A percentile compares a stretch with the other conserved stretches of the same genome.
Evolutionary conservation across 352 stramenopile genomes (phyloP).

Genomic region (Phytophthora europaea): DNA sequence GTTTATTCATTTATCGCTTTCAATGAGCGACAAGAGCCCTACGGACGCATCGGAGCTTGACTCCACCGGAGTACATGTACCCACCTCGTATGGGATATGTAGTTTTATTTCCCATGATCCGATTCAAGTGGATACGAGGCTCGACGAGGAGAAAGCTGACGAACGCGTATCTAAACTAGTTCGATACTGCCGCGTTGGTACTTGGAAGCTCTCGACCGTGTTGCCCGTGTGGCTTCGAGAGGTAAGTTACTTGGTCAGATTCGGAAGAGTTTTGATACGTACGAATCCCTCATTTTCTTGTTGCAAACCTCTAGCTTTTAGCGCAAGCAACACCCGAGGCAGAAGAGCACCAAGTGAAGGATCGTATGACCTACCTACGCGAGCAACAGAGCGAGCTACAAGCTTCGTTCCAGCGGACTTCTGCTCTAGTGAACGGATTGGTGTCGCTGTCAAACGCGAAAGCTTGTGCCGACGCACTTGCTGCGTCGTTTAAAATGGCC

Average conservation of each 20-base stretch:
- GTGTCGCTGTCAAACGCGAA: constrained; percentile 27
- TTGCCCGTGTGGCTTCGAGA: constrained; percentile 30
- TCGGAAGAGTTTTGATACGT: not conserved
- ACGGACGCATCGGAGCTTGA: not conserved
- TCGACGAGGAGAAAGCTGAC: not conserved
- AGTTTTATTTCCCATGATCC: constrained; percentile 29
- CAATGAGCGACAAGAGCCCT: not conserved
- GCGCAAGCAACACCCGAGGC: constrained; percentile 24
- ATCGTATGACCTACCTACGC: constrained; percentile 17
- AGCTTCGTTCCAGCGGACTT: constrained; percentile 26
- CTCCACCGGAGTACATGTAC: not conserved
- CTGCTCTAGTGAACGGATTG: constrained; percentile 22
- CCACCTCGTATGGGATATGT: constrained; percentile 5
- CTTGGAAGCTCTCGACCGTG: constrained; percentile 32
- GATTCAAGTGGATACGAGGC: not conserved
- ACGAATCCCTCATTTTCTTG: constrained; percentile 2
- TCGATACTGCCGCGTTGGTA: constrained; percentile 10
- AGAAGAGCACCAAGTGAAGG: constrained; percentile 28
- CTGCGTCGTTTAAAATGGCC: constrained; percentile 24
- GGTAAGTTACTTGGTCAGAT: constrained; percentile 10
- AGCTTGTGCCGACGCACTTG: constrained; percentile 13
- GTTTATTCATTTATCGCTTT: constrained; percentile 26
- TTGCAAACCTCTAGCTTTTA: constrained; percentile 19
- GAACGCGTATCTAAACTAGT: not conserved
- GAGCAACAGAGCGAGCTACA: constrained; percentile 26